Percentiles rank a stretch among this genome's conserved stretches.
Conservation (phyloP, 768 basidiomycete species). For the Hygrocybe coccinea region DNA sequence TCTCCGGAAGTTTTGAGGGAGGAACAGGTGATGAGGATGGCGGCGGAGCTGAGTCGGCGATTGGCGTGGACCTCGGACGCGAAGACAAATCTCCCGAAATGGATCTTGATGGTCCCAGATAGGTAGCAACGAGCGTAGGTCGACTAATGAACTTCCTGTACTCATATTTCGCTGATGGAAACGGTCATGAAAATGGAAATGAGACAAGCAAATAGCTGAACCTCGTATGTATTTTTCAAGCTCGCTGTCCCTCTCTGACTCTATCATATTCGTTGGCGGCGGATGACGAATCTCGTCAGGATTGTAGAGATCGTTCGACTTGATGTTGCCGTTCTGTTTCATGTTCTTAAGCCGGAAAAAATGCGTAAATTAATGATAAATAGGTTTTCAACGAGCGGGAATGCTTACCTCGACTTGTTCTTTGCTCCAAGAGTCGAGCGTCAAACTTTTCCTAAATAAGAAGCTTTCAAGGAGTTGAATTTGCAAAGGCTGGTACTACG, state of each 20-base stretch:
- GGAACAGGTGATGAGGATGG: slow-evolving; percentile 9
- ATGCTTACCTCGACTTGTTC: slow-evolving; percentile 78
- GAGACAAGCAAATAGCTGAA: slow-evolving; percentile 33
- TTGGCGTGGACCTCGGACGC: slow-evolving; percentile 18
- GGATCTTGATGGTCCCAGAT: slow-evolving; percentile 43
- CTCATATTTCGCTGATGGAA: slow-evolving; percentile 65
- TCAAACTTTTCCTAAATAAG: slow-evolving; percentile 73
- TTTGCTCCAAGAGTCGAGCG: slow-evolving; percentile 81
- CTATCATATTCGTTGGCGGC: slow-evolving; percentile 74
- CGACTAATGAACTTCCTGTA: slow-evolving; percentile 62
- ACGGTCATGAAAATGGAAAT: slow-evolving; percentile 4
- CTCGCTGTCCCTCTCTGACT: slow-evolving; percentile 80
- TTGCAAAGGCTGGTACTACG: background rate
- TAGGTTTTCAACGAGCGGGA: background rate
- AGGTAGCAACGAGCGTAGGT: slow-evolving; percentile 42
- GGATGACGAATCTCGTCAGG: slow-evolving; percentile 79
- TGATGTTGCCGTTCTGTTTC: slow-evolving; percentile 75
- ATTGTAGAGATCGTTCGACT: slow-evolving; percentile 76
- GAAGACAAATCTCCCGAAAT: slow-evolving; percentile 24
- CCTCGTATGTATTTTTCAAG: slow-evolving; percentile 87
- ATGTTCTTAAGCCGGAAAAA: slow-evolving; percentile 51
- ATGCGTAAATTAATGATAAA: slow-evolving; percentile 1
- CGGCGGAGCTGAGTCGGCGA: slow-evolving; percentile 22
- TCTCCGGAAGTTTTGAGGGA: background rate
- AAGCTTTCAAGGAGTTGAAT: slow-evolving; percentile 2